phyloP scores from a whole-genome alignment of 2,329 filamentous ascomycete species.

The Alternaria conjuncta region DNA sequence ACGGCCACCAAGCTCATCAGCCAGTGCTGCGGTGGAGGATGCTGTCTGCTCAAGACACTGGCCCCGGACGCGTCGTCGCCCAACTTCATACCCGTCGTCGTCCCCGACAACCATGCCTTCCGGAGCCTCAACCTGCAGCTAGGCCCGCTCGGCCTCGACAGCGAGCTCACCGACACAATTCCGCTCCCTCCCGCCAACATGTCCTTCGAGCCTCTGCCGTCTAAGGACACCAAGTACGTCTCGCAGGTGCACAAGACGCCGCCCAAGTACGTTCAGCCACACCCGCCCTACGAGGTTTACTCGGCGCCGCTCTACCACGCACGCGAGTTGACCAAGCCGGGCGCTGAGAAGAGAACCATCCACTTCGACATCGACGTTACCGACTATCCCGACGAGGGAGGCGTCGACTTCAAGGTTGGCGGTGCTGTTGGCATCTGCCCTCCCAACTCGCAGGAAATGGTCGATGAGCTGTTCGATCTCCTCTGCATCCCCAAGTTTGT shows the following conservation, averaged over 20 bases:
- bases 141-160: slow-evolving; percentile 72
- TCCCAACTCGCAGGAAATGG: slow-evolving; percentile 76
- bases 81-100: slow-evolving; percentile 55
- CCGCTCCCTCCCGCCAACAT: slow-evolving; percentile 78
- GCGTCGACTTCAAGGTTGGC: slow-evolving; percentile 93
- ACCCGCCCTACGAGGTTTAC: slow-evolving; percentile 90
- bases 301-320: slow-evolving; percentile 85
- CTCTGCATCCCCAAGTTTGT: slow-evolving; percentile 81
- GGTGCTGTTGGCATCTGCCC: slow-evolving; percentile 94
- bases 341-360: slow-evolving; percentile 95
- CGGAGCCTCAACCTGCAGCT: slow-evolving; percentile 78
- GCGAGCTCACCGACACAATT: slow-evolving; percentile 71
- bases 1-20: slow-evolving; percentile 66
- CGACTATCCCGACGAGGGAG: slow-evolving; percentile 83
- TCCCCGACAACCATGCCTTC: slow-evolving; percentile 85
- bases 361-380: slow-evolving; percentile 98
- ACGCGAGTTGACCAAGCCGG: slow-evolving; percentile 83
- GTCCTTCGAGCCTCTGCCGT: slow-evolving; percentile 67
- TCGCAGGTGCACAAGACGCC: slow-evolving; percentile 66
- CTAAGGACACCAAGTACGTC: slow-evolving; percentile 51
- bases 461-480: slow-evolving; percentile 83
- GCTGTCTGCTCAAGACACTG: slow-evolving; percentile 65
- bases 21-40: slow-evolving; percentile 70
- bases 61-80: slow-evolving; percentile 55
- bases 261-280: slow-evolving; percentile 89